Evolutionary conservation across 768 basidiomycete genomes (phyloP).

Genomic region (Coprinopsis sp.): DNA sequence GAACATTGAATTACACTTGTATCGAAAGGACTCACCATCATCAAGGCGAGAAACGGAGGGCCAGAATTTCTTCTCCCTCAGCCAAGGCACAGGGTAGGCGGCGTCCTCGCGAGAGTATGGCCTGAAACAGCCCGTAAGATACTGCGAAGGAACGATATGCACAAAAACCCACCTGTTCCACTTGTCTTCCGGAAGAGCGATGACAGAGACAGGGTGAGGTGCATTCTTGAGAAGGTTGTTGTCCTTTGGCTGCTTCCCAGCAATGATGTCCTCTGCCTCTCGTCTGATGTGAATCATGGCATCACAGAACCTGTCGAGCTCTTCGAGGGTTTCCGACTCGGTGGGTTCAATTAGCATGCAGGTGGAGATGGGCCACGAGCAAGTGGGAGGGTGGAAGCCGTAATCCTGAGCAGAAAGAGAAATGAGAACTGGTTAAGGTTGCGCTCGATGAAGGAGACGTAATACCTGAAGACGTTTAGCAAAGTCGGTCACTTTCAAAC

Average conservation of each 20-base stretch:
- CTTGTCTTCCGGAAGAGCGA: constrained; percentile 66
- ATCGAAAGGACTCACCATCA: constrained; percentile 58
- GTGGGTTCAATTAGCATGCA: constrained; percentile 98
- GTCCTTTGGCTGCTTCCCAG: constrained; percentile 83
- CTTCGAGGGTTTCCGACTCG: constrained; percentile 90
- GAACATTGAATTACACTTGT: background rate
- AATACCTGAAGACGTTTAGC: constrained; percentile 88
- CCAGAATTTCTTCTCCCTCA: constrained; percentile 94
- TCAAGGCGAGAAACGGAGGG: constrained; percentile 89
- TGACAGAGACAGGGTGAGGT: constrained; percentile 79
- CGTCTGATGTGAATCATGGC: constrained; percentile 96
- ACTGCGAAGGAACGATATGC: background rate
- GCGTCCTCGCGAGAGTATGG: constrained; percentile 89
- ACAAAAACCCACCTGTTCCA: constrained; percentile 73
- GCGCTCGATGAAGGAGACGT: background rate
- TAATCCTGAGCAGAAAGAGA: constrained; percentile 54
- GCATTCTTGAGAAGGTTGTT: constrained; percentile 94
- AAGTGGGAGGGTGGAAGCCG: constrained; percentile 95
- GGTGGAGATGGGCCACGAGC: constrained; percentile 96
- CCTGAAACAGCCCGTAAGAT: constrained; percentile 31
- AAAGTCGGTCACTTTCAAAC: constrained; percentile 91
- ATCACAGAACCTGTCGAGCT: constrained; percentile 96
- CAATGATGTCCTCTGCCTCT: constrained; percentile 84
- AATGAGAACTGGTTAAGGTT: background rate
- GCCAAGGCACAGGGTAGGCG: constrained; percentile 82